Conservation (phyloP, 2,329 filamentous ascomycete species). For the Monilinia aucupariae region DNA sequence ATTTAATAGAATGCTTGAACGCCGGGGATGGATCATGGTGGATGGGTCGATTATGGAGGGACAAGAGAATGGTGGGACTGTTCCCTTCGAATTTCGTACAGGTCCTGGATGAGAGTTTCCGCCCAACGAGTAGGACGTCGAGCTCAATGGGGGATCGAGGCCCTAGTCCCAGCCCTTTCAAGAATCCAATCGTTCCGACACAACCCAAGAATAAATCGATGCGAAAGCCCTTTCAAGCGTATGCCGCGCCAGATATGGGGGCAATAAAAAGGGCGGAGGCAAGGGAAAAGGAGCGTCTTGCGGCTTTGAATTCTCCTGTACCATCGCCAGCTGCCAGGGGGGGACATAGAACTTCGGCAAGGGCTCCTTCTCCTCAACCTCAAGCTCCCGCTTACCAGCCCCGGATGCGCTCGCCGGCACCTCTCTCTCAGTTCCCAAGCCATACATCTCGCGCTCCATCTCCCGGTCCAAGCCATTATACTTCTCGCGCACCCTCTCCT, state of each 20-base stretch:
- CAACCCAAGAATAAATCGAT: slow-evolving; percentile 51
- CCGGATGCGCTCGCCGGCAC: slow-evolving; percentile 39
- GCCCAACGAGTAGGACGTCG: slow-evolving; percentile 60
- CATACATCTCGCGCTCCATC: slow-evolving; percentile 7
- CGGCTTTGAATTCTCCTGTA: slow-evolving; percentile 24
- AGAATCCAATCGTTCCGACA: slow-evolving; percentile 31
- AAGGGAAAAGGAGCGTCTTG: slow-evolving; percentile 31
- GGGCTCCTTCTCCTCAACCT: slow-evolving; percentile 32
- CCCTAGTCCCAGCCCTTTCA: slow-evolving; percentile 34
- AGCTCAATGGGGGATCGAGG: slow-evolving; percentile 43
- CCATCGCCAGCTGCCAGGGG: slow-evolving; percentile 29
- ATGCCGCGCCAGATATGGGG: slow-evolving; percentile 59
- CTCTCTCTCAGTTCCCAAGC: slow-evolving; percentile 18
- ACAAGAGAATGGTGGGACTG: slow-evolving; percentile 82
- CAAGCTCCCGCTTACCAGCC: slow-evolving; percentile 32
- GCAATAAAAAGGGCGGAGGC: slow-evolving; percentile 46
- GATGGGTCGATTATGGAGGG: slow-evolving; percentile 86
- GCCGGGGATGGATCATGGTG: slow-evolving; percentile 98
- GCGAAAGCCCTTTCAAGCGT: slow-evolving; percentile 62
- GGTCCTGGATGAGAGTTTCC: slow-evolving; percentile 77
- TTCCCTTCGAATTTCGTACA: slow-evolving; percentile 98
- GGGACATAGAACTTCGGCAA: slow-evolving; percentile 24
- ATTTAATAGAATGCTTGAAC: slow-evolving; percentile 96
- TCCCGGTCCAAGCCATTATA: slow-evolving; percentile 2
- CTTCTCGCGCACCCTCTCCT: neutral